Base-by-base conservation (phyloP, 2,329 filamentous ascomycete genomes). In the Claviceps capensis region DNA sequence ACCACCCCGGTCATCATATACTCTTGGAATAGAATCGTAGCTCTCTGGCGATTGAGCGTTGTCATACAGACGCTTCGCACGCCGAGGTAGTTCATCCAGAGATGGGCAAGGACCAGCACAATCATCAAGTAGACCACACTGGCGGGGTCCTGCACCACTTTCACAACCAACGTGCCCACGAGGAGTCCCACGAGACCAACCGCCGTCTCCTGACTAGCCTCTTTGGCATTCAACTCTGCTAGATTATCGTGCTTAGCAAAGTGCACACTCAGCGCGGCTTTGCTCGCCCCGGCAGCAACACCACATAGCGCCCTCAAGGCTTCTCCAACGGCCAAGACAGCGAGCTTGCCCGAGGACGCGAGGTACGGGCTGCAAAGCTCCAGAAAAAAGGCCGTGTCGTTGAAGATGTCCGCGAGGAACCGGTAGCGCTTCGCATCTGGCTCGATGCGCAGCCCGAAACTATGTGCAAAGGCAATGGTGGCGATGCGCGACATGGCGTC, bases 121-220 rank as follows among this genome's bases (percentile, higher is more conserved):
- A 90, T 68, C 69, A 95, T 81, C 53, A 83, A 74, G 47, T 71
- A 72, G 79, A 88, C 90, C 40, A 93, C 95, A 9, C 83, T 80
- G 14, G 73, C 66, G 52, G 82, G 81, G 48, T 83, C 81, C 49
- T 85, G 79, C 22, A 96, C 80, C 56, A 79, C 73, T 37, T 85
- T 85, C 17, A 97, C 86, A 14, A 95, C 82, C 2, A 95, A 54
- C 47, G 84, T 93, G 1, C 93, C 93, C 14, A 78, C 80, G 49
- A 95, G 75, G 79, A 97, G 89, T 2, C 93, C 93, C 37, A 95
- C 56, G 26, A 97, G 74, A 2, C 88, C 91, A 52, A 98, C 87
- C 19, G 95, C 82, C 0, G 91, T 97, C 69, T 97, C 93, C 69
- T 97, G 93, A 58, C 87, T 94, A 13, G 89, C 89, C 65, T 97